These are phyloP conservation scores for Leccinellum albellum DNA, from an alignment of 768 basidiomycete genomes.

Conservation along the genomic window DNA sequence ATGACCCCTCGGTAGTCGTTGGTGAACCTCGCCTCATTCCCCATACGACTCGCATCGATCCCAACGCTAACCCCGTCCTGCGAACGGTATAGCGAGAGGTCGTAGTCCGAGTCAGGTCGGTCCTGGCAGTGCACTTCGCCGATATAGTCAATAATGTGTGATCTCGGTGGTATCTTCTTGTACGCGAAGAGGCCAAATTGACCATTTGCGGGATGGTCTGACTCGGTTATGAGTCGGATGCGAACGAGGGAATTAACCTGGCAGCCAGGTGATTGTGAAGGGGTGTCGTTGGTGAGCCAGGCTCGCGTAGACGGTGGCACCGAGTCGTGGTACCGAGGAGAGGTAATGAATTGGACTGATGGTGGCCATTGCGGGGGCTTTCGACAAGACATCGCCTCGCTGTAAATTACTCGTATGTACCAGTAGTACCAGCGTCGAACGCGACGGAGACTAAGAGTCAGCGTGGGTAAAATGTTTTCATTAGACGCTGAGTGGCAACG, in stretches of 20 bases:
- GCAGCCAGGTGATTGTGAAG: not conserved
- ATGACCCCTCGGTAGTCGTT: constrained; percentile 88
- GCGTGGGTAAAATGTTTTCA: constrained; percentile 28
- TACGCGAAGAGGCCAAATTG: constrained; percentile 80
- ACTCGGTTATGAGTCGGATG: constrained; percentile 54
- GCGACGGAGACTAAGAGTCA: not conserved
- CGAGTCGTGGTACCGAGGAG: constrained; percentile 54
- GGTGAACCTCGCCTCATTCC: constrained; percentile 86
- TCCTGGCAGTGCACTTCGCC: constrained; percentile 83
- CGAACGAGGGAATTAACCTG: constrained; percentile 36
- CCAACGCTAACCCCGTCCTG: constrained; percentile 62
- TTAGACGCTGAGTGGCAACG: constrained; percentile 9
- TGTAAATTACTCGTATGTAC: not conserved
- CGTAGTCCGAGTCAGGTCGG: constrained; percentile 76
- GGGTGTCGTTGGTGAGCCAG: constrained; percentile 33
- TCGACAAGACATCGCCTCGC: constrained; percentile 10
- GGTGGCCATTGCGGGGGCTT: constrained; percentile 49
- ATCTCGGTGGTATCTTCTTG: constrained; percentile 61
- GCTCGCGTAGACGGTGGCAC: constrained; percentile 42
- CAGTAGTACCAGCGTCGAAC: not conserved
- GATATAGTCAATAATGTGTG: constrained; percentile 75
- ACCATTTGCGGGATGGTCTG: constrained; percentile 70
- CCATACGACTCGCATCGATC: constrained; percentile 68
- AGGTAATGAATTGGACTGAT: constrained; percentile 50
- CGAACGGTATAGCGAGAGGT: constrained; percentile 71